These are phyloP conservation scores for Selaginella moellendorffii DNA, from an alignment of 75 land plant species.

Conservation along the genomic window DNA sequence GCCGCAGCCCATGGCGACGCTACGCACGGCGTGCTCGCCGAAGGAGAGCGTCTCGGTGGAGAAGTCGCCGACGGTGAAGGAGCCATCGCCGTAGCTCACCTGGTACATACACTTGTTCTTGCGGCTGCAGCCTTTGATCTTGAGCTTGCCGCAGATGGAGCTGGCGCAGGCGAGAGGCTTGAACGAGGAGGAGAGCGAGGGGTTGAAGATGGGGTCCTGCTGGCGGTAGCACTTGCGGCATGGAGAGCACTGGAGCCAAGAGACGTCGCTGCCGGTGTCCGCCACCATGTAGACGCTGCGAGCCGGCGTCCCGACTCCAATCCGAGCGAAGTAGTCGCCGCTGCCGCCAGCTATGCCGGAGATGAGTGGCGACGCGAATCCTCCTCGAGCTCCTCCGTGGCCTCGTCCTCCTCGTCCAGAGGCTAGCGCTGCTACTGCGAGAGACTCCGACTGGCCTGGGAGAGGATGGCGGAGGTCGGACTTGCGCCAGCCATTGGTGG, in stretches of 20 bases:
- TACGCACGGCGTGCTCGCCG: conserved; percentile 9
- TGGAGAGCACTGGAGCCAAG: neutral
- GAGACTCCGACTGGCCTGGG: too few species aligned
- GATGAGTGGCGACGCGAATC: conserved; percentile 50
- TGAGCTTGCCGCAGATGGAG: conserved; percentile 32
- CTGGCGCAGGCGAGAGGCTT: conserved; percentile 36
- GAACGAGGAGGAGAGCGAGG: conserved; percentile 46
- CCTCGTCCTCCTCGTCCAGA: too few species aligned
- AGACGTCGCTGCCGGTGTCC: neutral
- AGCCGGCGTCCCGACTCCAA: neutral
- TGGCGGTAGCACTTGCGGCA: neutral
- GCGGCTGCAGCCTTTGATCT: conserved; percentile 20
- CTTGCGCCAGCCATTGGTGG: neutral
- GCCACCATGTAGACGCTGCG: neutral
- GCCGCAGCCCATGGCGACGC: conserved; percentile 48
- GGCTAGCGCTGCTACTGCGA: too few species aligned
- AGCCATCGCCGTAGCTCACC: conserved; percentile 78
- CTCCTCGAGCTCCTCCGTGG: too few species aligned
- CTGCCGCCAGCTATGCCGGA: conserved; percentile 40
- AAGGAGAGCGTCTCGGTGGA: conserved; percentile 67
- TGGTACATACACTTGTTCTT: conserved; percentile 41
- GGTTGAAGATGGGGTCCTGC: conserved; percentile 10
- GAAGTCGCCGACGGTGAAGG: conserved; percentile 58
- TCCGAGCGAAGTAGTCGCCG: neutral
- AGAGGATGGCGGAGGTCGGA: too few species aligned